phyloP scores from a whole-genome alignment of 768 basidiomycete species.

The Collybia sordida region DNA sequence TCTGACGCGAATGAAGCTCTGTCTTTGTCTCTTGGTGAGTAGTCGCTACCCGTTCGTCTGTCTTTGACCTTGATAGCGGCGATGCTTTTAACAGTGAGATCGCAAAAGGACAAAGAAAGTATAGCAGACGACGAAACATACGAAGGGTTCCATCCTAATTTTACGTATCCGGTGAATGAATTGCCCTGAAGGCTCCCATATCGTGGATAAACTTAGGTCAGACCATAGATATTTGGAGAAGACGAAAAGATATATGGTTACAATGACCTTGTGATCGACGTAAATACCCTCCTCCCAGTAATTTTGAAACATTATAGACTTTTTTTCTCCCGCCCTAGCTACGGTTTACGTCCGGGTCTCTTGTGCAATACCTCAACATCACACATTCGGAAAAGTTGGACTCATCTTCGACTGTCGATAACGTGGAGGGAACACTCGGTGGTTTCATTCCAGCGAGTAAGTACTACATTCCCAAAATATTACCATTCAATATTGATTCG shows the following conservation, averaged over 20 bases:
- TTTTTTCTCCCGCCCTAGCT: slow-evolving; percentile 45
- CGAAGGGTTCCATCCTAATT: slow-evolving; percentile 76
- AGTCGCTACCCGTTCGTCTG: not conserved
- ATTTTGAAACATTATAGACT: not conserved
- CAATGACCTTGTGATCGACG: slow-evolving; percentile 78
- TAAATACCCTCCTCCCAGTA: slow-evolving; percentile 33
- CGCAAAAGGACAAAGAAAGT: slow-evolving; percentile 60
- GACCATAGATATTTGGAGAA: slow-evolving; percentile 83
- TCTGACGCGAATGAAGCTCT: slow-evolving; percentile 78
- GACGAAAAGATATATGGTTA: slow-evolving; percentile 97
- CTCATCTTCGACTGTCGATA: slow-evolving; percentile 73
- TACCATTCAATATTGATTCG: slow-evolving; percentile 2
- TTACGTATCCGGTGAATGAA: slow-evolving; percentile 86
- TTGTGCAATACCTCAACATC: slow-evolving; percentile 74
- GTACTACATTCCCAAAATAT: slow-evolving; percentile 8
- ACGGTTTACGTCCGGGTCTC: slow-evolving; percentile 84
- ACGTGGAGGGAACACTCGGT: slow-evolving; percentile 76
- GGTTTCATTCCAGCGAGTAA: slow-evolving; percentile 76
- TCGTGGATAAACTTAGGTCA: not conserved
- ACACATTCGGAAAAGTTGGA: slow-evolving; percentile 66
- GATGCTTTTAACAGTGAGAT: slow-evolving; percentile 52
- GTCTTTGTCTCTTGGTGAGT: slow-evolving; percentile 69
- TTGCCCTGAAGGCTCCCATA: too few species aligned
- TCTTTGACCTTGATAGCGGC: not conserved
- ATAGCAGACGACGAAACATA: slow-evolving; percentile 59